Conservation (phyloP, 768 basidiomycete genomes). For the Cystofilobasidium bisporidii region DNA sequence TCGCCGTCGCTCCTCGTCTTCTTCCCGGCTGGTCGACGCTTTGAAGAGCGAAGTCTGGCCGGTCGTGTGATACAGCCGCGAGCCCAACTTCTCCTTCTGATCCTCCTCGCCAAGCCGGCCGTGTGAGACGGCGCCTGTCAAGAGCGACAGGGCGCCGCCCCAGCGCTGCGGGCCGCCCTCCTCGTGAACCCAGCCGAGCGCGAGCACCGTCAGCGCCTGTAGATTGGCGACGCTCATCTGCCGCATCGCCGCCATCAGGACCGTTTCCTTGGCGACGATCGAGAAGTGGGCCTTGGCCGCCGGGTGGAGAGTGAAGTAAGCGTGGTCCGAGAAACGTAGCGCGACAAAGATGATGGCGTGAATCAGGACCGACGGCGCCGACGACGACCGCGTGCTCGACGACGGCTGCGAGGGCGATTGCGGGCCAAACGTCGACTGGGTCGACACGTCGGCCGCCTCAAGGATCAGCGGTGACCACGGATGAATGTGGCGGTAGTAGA, state of each 20-base stretch:
- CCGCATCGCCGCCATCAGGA: slow-evolving; percentile 39
- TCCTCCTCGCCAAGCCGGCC: slow-evolving; percentile 33
- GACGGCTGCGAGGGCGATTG: slow-evolving; percentile 12
- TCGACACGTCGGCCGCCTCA: not conserved
- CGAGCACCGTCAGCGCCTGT: slow-evolving; percentile 39
- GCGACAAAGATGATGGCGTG: slow-evolving; percentile 15
- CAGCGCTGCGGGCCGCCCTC: slow-evolving; percentile 39
- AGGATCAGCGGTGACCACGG: slow-evolving; percentile 17
- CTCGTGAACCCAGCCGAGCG: slow-evolving; percentile 39
- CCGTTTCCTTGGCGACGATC: slow-evolving; percentile 36
- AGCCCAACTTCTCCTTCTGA: not conserved
- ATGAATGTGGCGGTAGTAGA: slow-evolving; percentile 23
- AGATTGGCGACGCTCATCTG: slow-evolving; percentile 37
- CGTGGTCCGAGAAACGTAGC: slow-evolving; percentile 19
- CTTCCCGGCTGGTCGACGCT: slow-evolving; percentile 35
- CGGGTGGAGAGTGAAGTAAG: slow-evolving; percentile 8
- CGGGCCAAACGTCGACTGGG: not conserved
- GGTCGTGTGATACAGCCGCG: slow-evolving; percentile 24
- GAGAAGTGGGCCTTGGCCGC: slow-evolving; percentile 31
- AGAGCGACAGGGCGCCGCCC: slow-evolving; percentile 37
- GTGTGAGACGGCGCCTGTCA: slow-evolving; percentile 39
- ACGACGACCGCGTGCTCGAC: slow-evolving; percentile 1
- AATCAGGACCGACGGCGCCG: slow-evolving; percentile 12
- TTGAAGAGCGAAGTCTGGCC: slow-evolving; percentile 38
- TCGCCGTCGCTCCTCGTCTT: slow-evolving; percentile 38